A percentile compares a stretch with the other conserved stretches of the same genome.
These are phyloP conservation scores for Exophiala bonariae DNA, from an alignment of 2,329 filamentous ascomycete species.

Conservation along the genomic window DNA sequence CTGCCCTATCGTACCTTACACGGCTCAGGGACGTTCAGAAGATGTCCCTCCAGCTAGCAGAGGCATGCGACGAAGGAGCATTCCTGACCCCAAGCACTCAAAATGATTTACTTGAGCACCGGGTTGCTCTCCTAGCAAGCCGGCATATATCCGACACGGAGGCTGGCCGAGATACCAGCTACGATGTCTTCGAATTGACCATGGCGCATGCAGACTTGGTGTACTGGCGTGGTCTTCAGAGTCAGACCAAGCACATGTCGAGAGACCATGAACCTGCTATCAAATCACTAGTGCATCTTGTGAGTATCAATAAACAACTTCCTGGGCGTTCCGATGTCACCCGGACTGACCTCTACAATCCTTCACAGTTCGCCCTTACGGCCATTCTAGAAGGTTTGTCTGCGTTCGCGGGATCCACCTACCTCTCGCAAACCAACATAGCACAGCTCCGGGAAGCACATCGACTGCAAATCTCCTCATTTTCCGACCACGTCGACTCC, in stretches of 20 bases:
- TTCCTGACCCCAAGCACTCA: conserved; percentile 24
- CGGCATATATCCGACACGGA: conserved; percentile 23
- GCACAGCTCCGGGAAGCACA: conserved; percentile 15
- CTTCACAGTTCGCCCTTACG: conserved; percentile 23
- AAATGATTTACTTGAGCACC: conserved; percentile 23
- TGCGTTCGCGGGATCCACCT: conserved; percentile 18
- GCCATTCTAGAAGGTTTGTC: conserved; percentile 18
- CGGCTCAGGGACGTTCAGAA: conserved; percentile 14
- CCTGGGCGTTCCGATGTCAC: too few species aligned
- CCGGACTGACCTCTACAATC: too few species aligned
- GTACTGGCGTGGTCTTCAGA: conserved; percentile 26
- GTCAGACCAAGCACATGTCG: conserved; percentile 12
- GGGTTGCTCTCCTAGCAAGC: conserved; percentile 20
- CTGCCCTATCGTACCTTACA: conserved; percentile 22
- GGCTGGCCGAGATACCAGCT: conserved; percentile 26
- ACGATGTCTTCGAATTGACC: conserved; percentile 24
- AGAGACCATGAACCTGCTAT: conserved; percentile 5
- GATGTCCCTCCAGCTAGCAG: too few species aligned
- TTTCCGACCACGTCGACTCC: conserved; percentile 14
- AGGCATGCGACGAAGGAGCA: conserved; percentile 10
- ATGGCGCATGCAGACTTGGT: conserved; percentile 29
- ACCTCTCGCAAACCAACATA: conserved; percentile 6
- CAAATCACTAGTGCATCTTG: conserved; percentile 22
- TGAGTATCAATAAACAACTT: conserved; percentile 7
- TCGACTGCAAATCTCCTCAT: conserved; percentile 19